Evolutionary conservation across 225 moss, liverwort and hornwort species (phyloP), one percentile per base, ranked within the genome.

Genomic region (Polytrichum commune): DNA sequence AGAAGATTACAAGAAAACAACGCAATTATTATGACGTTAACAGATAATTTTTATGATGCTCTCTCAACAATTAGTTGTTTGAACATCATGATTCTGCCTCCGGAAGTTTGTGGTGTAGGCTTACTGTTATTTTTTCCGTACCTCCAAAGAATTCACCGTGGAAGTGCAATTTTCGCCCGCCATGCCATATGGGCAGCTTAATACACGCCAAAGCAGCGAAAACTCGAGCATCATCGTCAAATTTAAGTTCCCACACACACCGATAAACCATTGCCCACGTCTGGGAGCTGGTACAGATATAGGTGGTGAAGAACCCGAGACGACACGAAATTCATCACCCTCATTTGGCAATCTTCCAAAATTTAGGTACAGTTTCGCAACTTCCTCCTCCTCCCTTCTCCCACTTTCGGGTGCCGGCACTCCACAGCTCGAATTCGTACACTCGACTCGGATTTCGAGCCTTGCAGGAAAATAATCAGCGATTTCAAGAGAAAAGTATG

Each of bases 221-320:
- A 94, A 85, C 66, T 74, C 89, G 46, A 80, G 67, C 58, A 76
- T 61, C 32, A 19, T 6, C 7, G 57, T 58, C 60, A n/a, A 1
- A 30, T 74, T 55, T 9, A 74, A 33, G 64, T 87, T 85, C 16
- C 76, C 79, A 3, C 3, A 16, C n/a, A 94, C 83, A 26, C 82
- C 88, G 10, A 92, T 75, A 29, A 86, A 92, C 97, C 93, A 97
- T 64, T 35, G 65, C 13, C 94, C 94, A 33, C 86, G 86, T 61
- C 79, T 88, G n/a, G 97, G 97, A 9, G 79, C 77, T 8, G 33
- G n/a, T 27, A 91, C 73, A 5, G 61, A 64, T 8, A 76, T 16
- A 4, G 92, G 83, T 13, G 1, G 46, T 6, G 58, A 58, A 53
- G 83, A 80, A n/a, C 77, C 83, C 1, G 77, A 4, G 10, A 53